Conservation (phyloP, 1,284 basidiomycete species). For the Sphaerobolus stellatus region DNA sequence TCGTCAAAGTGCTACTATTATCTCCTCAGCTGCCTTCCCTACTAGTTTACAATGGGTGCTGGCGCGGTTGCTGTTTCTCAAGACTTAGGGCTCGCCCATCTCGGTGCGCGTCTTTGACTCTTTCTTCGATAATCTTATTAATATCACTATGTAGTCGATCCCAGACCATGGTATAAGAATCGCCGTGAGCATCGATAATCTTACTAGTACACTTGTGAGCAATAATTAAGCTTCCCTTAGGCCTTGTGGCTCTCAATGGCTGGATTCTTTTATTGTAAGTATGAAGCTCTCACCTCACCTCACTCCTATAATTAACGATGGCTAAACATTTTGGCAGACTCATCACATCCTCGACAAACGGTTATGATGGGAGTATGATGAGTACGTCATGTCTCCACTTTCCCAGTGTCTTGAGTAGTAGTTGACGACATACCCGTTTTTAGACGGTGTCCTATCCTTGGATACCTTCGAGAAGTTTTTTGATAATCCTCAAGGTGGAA, state of each 20-base stretch:
- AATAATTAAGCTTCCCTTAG: no score
- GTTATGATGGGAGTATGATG: conserved; percentile 78
- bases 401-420: neutral
- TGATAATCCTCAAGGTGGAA: conserved; percentile 48
- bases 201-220: no score
- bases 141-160: conserved; percentile 5
- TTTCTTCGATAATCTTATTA: neutral
- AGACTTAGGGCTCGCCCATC: conserved; percentile 46
- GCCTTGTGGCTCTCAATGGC: conserved; percentile 59
- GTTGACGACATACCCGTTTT: no score
- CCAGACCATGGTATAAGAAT: conserved; percentile 12
- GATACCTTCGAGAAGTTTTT: conserved; percentile 60
- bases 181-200: no score
- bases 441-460: conserved; percentile 63
- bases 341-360: conserved; percentile 74
- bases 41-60: no score
- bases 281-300: no score
- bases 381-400: conserved; percentile 29
- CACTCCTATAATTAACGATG: no score
- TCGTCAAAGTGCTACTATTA: no score
- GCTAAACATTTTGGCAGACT: no score
- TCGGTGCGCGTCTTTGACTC: conserved; percentile 47
- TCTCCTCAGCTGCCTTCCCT: no score
- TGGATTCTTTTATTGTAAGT: conserved; percentile 69
- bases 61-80: conserved; percentile 38